Percentiles rank a stretch among this genome's conserved stretches.
phyloP scores from a whole-genome alignment of 306 rosid genomes.

The Oemleria cerasiformis region DNA sequence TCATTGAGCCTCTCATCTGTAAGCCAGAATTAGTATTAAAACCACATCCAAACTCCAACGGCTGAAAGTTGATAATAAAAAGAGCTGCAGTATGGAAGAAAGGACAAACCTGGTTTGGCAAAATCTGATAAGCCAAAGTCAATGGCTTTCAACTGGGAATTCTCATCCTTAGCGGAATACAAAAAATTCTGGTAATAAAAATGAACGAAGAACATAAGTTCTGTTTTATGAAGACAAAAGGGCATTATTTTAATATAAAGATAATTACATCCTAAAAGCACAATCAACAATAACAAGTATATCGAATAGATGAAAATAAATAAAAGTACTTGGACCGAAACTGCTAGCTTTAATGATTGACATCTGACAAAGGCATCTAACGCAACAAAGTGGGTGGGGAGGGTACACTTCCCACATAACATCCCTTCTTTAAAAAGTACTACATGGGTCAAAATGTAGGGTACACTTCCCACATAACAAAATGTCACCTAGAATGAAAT shows the following conservation, averaged over 20 bases:
- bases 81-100: constrained; percentile 9
- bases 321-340: background rate
- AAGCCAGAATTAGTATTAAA: constrained; percentile 27
- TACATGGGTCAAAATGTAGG: too few relatives aligned
- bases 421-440: background rate
- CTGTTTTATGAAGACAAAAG: background rate
- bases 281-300: background rate
- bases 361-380: background rate
- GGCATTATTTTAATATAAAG: background rate
- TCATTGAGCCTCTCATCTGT: constrained; percentile 97
- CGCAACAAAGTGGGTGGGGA: background rate
- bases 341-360: background rate
- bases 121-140: constrained; percentile 97
- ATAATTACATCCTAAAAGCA: background rate
- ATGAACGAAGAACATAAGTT: background rate
- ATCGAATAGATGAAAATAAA: background rate
- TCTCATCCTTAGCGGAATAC: constrained; percentile 81
- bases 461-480: background rate
- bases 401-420: background rate
- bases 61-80: constrained; percentile 21
- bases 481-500: background rate
- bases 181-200: constrained; percentile 68
- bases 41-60: constrained; percentile 16
- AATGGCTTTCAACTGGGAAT: constrained; percentile 82
- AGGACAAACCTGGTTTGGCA: constrained; percentile 81